A percentile compares a stretch with the other conserved stretches of the same genome.
Conservation (phyloP, 257 asterid genomes). For the Solanum neorickii region DNA sequence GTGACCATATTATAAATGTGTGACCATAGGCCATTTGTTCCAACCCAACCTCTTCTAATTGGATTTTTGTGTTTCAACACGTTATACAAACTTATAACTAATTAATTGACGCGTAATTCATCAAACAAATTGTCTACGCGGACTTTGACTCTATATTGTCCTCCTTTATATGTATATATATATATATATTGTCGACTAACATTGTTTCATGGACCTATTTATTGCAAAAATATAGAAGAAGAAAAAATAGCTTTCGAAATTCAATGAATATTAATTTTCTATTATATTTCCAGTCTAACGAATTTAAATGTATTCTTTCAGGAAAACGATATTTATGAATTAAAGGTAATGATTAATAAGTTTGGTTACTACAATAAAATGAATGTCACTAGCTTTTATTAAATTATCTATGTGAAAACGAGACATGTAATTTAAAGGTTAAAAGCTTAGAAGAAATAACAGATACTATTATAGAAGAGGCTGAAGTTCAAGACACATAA, state of each 20-base stretch:
- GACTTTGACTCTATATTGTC: neutral
- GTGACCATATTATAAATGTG: neutral
- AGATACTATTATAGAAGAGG: too few species aligned
- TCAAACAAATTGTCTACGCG: neutral
- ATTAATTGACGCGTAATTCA: conserved; percentile 19
- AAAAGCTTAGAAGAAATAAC: too few species aligned
- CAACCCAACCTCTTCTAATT: neutral
- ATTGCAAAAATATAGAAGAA: neutral
- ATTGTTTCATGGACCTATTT: neutral
- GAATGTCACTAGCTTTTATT: too few species aligned
- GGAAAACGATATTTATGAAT: too few species aligned
- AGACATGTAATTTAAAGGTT: too few species aligned
- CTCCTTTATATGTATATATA: neutral
- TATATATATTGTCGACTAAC: neutral
- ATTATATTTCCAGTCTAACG: too few species aligned
- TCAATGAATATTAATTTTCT: neutral
- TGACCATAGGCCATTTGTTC: neutral
- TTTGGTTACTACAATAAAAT: too few species aligned
- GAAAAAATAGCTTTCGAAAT: neutral
- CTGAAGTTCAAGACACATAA: too few species aligned
- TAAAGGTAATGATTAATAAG: neutral
- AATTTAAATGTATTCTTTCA: neutral
- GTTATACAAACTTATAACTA: neutral
- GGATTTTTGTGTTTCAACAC: conserved; percentile 5
- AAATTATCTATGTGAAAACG: too few species aligned